These are phyloP conservation scores for Selaginella moellendorffii DNA, from an alignment of 75 land plant genomes.

Conservation along the genomic window DNA sequence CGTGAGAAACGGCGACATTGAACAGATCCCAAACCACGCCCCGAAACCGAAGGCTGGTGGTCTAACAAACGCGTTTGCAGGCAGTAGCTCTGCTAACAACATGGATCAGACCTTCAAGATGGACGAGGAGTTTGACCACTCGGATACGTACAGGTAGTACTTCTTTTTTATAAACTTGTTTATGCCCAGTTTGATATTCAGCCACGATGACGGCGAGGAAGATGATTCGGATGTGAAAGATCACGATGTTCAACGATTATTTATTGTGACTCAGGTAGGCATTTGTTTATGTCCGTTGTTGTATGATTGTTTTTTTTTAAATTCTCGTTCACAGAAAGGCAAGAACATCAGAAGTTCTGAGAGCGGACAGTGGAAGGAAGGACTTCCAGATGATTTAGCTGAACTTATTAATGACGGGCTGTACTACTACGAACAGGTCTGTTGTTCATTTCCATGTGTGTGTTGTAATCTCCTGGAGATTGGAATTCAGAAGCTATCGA, in stretches of 20 bases:
- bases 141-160: not conserved
- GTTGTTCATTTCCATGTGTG: not conserved
- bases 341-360: constrained; percentile 24
- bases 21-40: not conserved
- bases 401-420: constrained; percentile 81
- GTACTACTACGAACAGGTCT: constrained; percentile 91
- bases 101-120: constrained; percentile 36
- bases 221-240: constrained; percentile 70
- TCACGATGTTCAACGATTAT: constrained; percentile 54
- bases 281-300: no score
- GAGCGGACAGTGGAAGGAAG: constrained; percentile 23
- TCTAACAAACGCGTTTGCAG: constrained; percentile 40
- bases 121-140: constrained; percentile 77
- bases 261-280: constrained; percentile 95
- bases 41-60: constrained; percentile 13
- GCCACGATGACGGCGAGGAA: constrained; percentile 65
- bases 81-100: not conserved
- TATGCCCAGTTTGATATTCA: constrained; percentile 4
- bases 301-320: no score
- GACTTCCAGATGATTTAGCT: constrained; percentile 66
- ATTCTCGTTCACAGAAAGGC: not conserved
- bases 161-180: no score
- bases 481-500: constrained; percentile 14
- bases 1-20: not conserved
- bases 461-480: not conserved